A percentile compares a stretch with the other conserved stretches of the same genome.
Conservation (phyloP, 2,329 filamentous ascomycete species). For the Aureobasidium sp. region DNA sequence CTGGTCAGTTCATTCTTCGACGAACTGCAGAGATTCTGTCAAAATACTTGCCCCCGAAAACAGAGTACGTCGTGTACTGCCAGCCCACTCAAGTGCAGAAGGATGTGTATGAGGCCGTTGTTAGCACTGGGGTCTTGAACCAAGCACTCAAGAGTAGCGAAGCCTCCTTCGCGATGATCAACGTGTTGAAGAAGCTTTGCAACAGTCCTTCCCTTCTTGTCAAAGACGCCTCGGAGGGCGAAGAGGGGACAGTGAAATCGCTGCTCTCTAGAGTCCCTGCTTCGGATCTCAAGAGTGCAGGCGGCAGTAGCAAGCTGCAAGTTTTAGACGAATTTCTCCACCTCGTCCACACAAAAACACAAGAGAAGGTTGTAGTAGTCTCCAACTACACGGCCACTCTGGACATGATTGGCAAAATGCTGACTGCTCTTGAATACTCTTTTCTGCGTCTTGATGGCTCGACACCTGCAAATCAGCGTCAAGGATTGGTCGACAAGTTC, state of each 20-base stretch:
- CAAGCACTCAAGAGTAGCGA: constrained; percentile 56
- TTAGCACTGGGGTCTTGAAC: constrained; percentile 58
- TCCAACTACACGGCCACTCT: constrained; percentile 70
- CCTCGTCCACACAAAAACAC: constrained; percentile 52
- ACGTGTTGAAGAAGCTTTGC: constrained; percentile 66
- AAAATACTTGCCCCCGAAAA: constrained; percentile 60
- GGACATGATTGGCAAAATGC: constrained; percentile 56
- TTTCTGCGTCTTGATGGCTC: constrained; percentile 65
- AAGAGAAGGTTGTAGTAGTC: constrained; percentile 68
- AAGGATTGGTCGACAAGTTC: constrained; percentile 63
- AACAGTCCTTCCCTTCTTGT: constrained; percentile 60
- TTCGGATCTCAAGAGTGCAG: constrained; percentile 49
- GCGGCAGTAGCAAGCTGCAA: constrained; percentile 58
- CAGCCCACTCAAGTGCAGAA: constrained; percentile 54
- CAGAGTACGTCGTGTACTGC: constrained; percentile 62
- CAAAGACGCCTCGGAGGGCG: constrained; percentile 34
- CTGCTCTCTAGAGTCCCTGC: constrained; percentile 46
- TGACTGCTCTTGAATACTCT: constrained; percentile 52
- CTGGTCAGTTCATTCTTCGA: constrained; percentile 58
- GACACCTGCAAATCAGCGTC: constrained; percentile 57
- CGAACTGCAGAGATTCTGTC: constrained; percentile 60
- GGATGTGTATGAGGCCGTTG: constrained; percentile 55
- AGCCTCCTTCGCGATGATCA: constrained; percentile 61
- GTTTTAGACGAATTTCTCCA: constrained; percentile 60
- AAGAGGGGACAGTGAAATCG: constrained; percentile 33